Percentiles rank a stretch among this genome's conserved stretches.
phyloP scores from a whole-genome alignment of 1,139 yeast genomes.

The Wickerhamomyces sp. region DNA sequence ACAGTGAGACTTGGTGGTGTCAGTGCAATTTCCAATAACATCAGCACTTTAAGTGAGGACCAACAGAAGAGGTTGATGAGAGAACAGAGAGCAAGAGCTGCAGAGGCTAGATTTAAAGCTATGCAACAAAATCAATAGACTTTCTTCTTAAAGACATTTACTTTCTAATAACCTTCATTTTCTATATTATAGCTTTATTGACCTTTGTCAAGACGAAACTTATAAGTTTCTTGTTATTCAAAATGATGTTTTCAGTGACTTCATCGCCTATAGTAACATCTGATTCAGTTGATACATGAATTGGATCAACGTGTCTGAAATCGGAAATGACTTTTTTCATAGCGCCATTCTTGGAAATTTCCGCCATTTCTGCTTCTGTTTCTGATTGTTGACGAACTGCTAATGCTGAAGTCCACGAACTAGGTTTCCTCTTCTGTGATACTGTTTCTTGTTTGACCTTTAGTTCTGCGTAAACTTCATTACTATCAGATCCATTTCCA shows the following conservation, averaged over 20 bases:
- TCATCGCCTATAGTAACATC: conserved; percentile 15
- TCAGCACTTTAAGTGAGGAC: conserved; percentile 48
- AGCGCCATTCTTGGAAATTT: conserved; percentile 30
- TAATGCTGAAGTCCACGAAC: conserved; percentile 47
- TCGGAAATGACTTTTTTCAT: conserved; percentile 56
- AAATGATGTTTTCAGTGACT: conserved; percentile 14
- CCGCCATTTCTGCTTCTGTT: conserved; percentile 29
- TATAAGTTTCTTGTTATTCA: conserved; percentile 9
- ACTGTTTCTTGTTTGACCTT: conserved; percentile 10
- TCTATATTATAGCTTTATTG: conserved; percentile 18
- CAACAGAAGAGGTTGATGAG: conserved; percentile 78
- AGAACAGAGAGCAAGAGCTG: conserved; percentile 94
- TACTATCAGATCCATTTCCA: too few species aligned
- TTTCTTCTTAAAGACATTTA: too few species aligned
- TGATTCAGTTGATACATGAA: conserved; percentile 11
- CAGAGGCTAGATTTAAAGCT: conserved; percentile 70
- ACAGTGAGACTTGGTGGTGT: conserved; percentile 24
- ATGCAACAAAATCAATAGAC: conserved; percentile 10
- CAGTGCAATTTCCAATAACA: conserved; percentile 23
- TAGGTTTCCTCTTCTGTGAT: conserved; percentile 7
- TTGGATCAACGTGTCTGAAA: conserved; percentile 58
- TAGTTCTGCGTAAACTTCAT: too few species aligned
- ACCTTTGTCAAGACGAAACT: conserved; percentile 19
- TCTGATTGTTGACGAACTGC: conserved; percentile 35
- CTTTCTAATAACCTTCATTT: too few species aligned